phyloP scores from a whole-genome alignment of 495 filamentous ascomycete species.

The Xylaria longipes region DNA sequence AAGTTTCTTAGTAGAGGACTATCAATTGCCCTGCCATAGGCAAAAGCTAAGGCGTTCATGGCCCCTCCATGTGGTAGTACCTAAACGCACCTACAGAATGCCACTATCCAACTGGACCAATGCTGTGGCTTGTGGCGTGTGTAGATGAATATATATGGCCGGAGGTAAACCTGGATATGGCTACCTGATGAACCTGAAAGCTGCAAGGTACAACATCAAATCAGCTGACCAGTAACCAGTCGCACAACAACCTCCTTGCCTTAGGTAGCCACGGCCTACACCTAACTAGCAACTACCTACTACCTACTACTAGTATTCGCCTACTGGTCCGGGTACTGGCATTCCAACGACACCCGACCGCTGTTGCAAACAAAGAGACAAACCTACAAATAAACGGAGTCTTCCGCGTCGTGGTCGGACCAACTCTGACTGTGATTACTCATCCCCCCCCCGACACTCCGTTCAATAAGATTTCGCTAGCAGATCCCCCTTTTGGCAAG shows the following conservation, averaged over 20 bases:
- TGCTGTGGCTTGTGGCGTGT: too few species aligned
- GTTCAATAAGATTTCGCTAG: neutral
- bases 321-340: neutral
- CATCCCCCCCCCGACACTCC: neutral
- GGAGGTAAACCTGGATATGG: neutral
- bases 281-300: neutral
- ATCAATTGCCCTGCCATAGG: neutral
- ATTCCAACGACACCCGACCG: neutral
- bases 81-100: too few species aligned
- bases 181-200: neutral
- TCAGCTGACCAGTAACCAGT: neutral
- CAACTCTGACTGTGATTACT: too few species aligned
- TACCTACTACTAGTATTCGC: neutral
- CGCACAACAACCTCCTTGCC: constrained; percentile 1
- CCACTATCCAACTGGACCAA: neutral
- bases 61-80: neutral
- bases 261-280: neutral
- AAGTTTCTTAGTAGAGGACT: neutral
- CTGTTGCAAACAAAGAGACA: neutral
- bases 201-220: neutral
- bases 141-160: neutral
- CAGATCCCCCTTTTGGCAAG: neutral
- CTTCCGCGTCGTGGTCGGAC: neutral
- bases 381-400: neutral
- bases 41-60: neutral